These are phyloP conservation scores for Eucalyptus curtisii DNA, from an alignment of 345 rosid genomes.

Conservation along the genomic window DNA sequence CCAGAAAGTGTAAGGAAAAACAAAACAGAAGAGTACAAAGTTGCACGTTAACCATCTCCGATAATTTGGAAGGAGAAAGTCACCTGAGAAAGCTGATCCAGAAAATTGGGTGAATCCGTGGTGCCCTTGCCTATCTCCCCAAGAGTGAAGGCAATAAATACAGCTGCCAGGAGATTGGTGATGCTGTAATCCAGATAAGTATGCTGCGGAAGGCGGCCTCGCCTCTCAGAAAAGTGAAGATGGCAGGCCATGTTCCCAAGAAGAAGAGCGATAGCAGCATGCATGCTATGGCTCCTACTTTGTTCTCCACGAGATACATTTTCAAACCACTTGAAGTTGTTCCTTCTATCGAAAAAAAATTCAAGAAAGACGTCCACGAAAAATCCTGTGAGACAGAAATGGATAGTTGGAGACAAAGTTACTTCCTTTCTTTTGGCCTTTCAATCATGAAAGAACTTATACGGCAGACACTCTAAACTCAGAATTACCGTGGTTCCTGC, in stretches of 20 bases:
- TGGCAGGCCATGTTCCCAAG: slow-evolving; percentile 89
- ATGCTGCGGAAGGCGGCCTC: slow-evolving; percentile 89
- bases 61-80: neutral
- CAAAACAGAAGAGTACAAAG: neutral
- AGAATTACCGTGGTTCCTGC: neutral
- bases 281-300: slow-evolving; percentile 69
- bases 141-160: slow-evolving; percentile 53
- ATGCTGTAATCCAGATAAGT: slow-evolving; percentile 72
- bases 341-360: neutral
- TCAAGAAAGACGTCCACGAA: neutral
- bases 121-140: slow-evolving; percentile 43
- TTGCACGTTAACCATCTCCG: neutral
- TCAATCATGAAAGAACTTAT: neutral
- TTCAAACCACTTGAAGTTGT: neutral
- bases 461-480: neutral
- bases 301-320: slow-evolving; percentile 72
- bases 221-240: slow-evolving; percentile 57
- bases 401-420: neutral
- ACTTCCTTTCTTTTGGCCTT: neutral
- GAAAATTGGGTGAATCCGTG: slow-evolving; percentile 34
- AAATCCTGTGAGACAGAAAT: neutral
- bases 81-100: slow-evolving; percentile 49
- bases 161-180: slow-evolving; percentile 60
- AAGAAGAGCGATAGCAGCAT: slow-evolving; percentile 52
- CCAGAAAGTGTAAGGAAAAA: neutral